Percentiles rank a stretch among this genome's conserved stretches.
Evolutionary conservation across 2,329 filamentous ascomycete genomes (phyloP).

Genomic region (Calonectria pseudoreteaudii): DNA sequence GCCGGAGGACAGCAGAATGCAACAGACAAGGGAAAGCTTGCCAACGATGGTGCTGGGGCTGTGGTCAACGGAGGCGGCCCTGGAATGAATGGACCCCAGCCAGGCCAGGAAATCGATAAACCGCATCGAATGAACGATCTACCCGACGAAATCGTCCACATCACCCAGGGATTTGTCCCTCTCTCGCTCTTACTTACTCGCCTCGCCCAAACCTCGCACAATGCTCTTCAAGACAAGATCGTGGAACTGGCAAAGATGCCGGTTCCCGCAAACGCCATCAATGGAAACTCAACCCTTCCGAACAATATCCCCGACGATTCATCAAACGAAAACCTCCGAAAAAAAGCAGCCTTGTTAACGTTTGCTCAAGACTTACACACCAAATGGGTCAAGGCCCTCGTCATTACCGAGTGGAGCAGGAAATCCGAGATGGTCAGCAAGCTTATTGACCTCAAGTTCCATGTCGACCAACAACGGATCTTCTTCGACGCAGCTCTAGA

Average conservation of each 20-base stretch:
- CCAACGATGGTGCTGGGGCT: conserved; percentile 20
- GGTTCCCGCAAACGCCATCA: conserved; percentile 61
- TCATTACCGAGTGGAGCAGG: conserved; percentile 91
- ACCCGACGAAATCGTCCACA: conserved; percentile 74
- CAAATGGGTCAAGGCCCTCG: conserved; percentile 92
- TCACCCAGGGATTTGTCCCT: conserved; percentile 81
- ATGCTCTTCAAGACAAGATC: conserved; percentile 78
- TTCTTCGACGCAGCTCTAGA: conserved; percentile 71
- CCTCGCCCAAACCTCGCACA: conserved; percentile 85
- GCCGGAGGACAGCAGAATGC: conserved; percentile 38
- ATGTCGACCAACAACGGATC: conserved; percentile 73
- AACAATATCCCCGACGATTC: conserved; percentile 62
- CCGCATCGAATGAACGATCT: conserved; percentile 65
- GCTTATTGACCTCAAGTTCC: conserved; percentile 86
- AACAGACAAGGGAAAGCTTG: conserved; percentile 49
- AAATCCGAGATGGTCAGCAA: conserved; percentile 83
- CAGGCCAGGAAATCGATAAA: conserved; percentile 33
- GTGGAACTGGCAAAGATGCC: conserved; percentile 77
- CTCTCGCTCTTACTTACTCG: conserved; percentile 81
- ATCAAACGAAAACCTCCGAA: conserved; percentile 75
- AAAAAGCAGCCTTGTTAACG: conserved; percentile 80
- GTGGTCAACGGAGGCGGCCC: conserved; percentile 44
- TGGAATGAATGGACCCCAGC: conserved; percentile 32
- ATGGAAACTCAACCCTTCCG: conserved; percentile 58
- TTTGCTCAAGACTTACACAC: conserved; percentile 85